Percentiles rank a stretch among this genome's conserved stretches.
Conservation (phyloP, 1,139 yeast genomes). For the Saccharomyces hybrid region DNA sequence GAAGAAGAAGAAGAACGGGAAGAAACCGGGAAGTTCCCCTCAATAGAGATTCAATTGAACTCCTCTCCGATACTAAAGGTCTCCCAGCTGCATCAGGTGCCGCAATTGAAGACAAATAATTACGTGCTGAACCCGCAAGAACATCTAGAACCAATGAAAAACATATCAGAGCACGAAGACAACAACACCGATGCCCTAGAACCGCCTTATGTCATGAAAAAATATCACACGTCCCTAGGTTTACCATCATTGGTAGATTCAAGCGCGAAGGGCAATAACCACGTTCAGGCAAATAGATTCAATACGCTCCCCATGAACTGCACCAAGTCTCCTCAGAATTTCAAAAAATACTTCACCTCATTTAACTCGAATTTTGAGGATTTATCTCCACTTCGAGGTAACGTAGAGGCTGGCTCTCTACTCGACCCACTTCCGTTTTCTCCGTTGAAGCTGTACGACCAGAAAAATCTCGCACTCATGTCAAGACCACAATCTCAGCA, state of each 20-base stretch:
- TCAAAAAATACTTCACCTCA: conserved; percentile 28
- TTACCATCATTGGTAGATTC: conserved; percentile 9
- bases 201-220: conserved; percentile 17
- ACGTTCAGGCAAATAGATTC: background rate
- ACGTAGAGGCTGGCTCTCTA: conserved; percentile 8
- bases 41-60: background rate
- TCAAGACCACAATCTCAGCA: background rate
- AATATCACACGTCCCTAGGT: conserved; percentile 19
- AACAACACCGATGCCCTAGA: background rate
- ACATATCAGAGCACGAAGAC: background rate
- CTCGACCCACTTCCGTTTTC: conserved; percentile 8
- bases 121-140: background rate
- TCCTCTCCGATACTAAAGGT: background rate
- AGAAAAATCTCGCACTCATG: background rate
- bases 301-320: conserved; percentile 3
- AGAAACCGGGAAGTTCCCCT: background rate
- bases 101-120: background rate
- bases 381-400: conserved; percentile 19
- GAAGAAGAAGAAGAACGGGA: background rate
- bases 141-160: background rate
- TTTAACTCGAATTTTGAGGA: conserved; percentile 31
- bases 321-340: conserved; percentile 17
- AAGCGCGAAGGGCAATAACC: background rate
- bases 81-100: background rate
- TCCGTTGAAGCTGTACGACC: background rate